Percentiles rank a stretch among this genome's conserved stretches.
These are phyloP conservation scores for Aspergillus awamori DNA, from an alignment of 2,329 filamentous ascomycete species.

Conservation along the genomic window DNA sequence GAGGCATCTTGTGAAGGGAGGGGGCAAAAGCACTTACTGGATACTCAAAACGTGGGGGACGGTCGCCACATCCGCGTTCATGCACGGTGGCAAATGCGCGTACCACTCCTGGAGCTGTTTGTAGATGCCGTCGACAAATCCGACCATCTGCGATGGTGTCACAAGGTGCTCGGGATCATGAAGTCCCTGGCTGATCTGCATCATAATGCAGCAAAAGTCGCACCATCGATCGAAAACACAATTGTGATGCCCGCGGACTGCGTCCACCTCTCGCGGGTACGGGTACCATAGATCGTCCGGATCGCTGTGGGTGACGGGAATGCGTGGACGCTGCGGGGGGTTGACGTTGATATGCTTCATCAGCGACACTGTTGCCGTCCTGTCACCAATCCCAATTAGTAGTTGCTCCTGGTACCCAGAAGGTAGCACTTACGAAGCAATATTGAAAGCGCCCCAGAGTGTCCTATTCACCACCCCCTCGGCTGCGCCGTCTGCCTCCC, in stretches of 20 bases:
- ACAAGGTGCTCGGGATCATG: constrained; percentile 20
- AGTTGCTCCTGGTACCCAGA: too few relatives aligned
- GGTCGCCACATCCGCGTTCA: constrained; percentile 22
- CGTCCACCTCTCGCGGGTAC: constrained; percentile 26
- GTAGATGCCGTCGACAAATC: constrained; percentile 24
- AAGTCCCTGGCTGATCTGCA: constrained; percentile 23
- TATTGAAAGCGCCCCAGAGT: constrained; percentile 25
- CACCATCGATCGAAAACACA: constrained; percentile 32
- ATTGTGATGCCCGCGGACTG: constrained; percentile 23
- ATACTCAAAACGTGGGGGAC: constrained; percentile 32
- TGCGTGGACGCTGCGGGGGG: constrained; percentile 17
- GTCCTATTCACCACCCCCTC: constrained; percentile 23
- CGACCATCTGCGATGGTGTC: constrained; percentile 14
- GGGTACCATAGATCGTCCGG: constrained; percentile 26
- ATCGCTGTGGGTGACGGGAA: constrained; percentile 19
- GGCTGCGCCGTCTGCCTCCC: constrained; percentile 10
- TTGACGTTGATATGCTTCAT: constrained; percentile 26
- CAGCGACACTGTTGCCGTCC: constrained; percentile 22
- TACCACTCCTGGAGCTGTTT: constrained; percentile 29
- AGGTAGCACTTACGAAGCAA: constrained; percentile 17
- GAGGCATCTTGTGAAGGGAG: background rate
- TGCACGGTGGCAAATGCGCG: constrained; percentile 28
- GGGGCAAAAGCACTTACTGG: constrained; percentile 27
- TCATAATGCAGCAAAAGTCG: constrained; percentile 26
- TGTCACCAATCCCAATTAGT: constrained; percentile 1